A percentile compares a stretch with the other conserved stretches of the same genome.
phyloP scores from a whole-genome alignment of 495 filamentous ascomycete species.

The Bathelium albidoporum region DNA sequence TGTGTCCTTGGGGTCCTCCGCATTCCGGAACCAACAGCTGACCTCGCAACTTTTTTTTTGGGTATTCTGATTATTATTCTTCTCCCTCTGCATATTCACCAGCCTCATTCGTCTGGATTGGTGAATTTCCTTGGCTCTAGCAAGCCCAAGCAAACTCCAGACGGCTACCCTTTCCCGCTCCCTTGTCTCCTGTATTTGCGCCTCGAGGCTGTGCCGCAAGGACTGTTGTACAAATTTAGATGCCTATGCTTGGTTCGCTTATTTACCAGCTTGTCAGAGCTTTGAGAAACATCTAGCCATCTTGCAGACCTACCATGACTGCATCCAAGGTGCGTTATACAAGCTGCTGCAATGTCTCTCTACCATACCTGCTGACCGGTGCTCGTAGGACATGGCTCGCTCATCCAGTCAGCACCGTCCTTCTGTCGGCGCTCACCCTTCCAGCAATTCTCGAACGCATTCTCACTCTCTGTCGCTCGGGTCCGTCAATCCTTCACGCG shows the following conservation, averaged over 20 bases:
- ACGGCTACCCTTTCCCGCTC: background rate
- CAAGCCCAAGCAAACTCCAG: background rate
- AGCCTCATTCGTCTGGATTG: background rate
- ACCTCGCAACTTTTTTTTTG: conserved; percentile 4
- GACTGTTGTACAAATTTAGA: background rate
- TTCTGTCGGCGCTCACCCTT: conserved; percentile 28
- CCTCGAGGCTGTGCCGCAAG: conserved; percentile 8
- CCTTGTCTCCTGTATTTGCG: background rate
- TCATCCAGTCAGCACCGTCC: conserved; percentile 33
- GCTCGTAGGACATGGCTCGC: conserved; percentile 21
- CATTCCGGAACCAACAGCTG: conserved; percentile 5
- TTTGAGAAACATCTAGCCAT: conserved; percentile 1
- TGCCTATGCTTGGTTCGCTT: background rate
- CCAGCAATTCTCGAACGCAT: conserved; percentile 50
- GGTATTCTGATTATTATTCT: background rate
- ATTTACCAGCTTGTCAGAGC: conserved; percentile 5
- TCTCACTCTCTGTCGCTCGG: conserved; percentile 74
- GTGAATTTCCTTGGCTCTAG: background rate
- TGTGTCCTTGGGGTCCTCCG: background rate
- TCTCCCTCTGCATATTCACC: background rate
- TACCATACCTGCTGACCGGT: background rate
- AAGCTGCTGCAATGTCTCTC: background rate
- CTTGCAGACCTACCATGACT: conserved; percentile 6
- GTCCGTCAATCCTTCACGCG: conserved; percentile 67
- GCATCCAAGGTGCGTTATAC: conserved; percentile 13